Evolutionary conservation across 2,329 filamentous ascomycete genomes (phyloP), one percentile per base, ranked within the genome.

Genomic region (Alternaria sp.): DNA sequence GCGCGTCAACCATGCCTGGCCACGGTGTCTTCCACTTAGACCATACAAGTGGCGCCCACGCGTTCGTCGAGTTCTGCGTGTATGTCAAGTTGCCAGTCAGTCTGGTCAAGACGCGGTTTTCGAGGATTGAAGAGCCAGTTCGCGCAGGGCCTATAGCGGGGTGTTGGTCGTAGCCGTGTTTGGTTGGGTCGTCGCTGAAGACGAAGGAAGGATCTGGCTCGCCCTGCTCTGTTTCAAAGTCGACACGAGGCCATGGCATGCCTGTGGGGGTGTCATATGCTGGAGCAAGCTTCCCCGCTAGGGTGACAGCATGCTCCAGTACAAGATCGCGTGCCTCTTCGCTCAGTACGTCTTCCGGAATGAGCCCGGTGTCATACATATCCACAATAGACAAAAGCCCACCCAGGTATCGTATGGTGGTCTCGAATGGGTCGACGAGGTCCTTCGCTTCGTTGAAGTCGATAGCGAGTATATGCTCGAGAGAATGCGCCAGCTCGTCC

Each of bases 21-120:
- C 77, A 81, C 11, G 79, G 74, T 23, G 81, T 74, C 13, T 69
- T 57, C 74, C 79, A 81, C 58, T 79, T 79, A 32, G 75, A 79
- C 81, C 81, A 83, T 9, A 84, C 81, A n/a, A 84, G 72, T 26
- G 80, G 79, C 25, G 78, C 76, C 82, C 82, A 83, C 25, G 82
- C 80, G 50, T 72, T 71, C 5, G 81, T 83, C 4, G 82, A 79
- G 62, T 83, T 83, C 32, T 59, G 72, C 9, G 75, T 71, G 67
- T 83, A 84, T n/a, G 78, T 72, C 6, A 65, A 57, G 45, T 83
- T 69, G 19, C 79, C 79, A 15, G 80, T 83, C 59, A 83, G 65
- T 40, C 78, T 76, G 5, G 76, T 81, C 43, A 84, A 69, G 12
- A 78, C 77, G 13, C 79, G 77, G 58, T 82, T 81, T 67, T 84